These are phyloP conservation scores for Rhypophila decipiens DNA, from an alignment of 495 filamentous ascomycete genomes.

Conservation along the genomic window DNA sequence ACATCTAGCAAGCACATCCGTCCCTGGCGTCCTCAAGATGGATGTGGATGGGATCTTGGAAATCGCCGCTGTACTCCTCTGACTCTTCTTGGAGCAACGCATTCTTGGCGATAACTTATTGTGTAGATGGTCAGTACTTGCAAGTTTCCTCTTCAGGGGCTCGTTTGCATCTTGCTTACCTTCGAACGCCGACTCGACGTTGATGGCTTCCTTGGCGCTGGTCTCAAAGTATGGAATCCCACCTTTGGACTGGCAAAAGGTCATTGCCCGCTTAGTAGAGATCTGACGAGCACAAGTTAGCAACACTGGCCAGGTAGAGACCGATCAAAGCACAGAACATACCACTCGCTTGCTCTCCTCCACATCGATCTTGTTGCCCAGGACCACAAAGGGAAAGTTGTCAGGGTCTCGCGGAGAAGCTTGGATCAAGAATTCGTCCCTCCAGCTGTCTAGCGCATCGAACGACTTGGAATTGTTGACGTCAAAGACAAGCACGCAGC, in stretches of 20 bases:
- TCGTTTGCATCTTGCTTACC: conserved; percentile 60
- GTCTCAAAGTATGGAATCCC: conserved; percentile 99
- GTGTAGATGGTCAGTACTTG: too few species aligned
- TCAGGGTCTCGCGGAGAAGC: conserved; percentile 94
- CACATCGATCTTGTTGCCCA: conserved; percentile 99
- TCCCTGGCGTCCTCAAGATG: conserved; percentile 85
- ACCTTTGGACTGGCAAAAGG: conserved; percentile 95
- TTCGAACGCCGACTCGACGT: conserved; percentile 98
- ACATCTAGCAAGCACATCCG: conserved; percentile 75
- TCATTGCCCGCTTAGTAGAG: conserved; percentile 88
- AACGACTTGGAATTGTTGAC: conserved; percentile 99
- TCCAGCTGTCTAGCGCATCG: conserved; percentile 95
- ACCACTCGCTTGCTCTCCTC: conserved; percentile 95
- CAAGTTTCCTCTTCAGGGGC: too few species aligned
- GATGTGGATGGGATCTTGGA: conserved; percentile 95
- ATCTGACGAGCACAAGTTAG: conserved; percentile 47
- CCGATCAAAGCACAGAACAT: conserved; percentile 15
- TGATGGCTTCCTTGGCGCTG: conserved; percentile 96
- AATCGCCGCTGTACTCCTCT: conserved; percentile 86
- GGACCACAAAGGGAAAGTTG: conserved; percentile 95
- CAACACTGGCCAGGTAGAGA: neutral
- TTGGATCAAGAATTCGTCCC: conserved; percentile 97
- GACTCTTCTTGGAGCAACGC: conserved; percentile 94
- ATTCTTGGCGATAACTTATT: conserved; percentile 98
- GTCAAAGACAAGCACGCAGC: conserved; percentile 97